A percentile compares a stretch with the other conserved stretches of the same genome.
Conservation (phyloP, 441 rosid species). For the Pelargonium fulgidum region DNA sequence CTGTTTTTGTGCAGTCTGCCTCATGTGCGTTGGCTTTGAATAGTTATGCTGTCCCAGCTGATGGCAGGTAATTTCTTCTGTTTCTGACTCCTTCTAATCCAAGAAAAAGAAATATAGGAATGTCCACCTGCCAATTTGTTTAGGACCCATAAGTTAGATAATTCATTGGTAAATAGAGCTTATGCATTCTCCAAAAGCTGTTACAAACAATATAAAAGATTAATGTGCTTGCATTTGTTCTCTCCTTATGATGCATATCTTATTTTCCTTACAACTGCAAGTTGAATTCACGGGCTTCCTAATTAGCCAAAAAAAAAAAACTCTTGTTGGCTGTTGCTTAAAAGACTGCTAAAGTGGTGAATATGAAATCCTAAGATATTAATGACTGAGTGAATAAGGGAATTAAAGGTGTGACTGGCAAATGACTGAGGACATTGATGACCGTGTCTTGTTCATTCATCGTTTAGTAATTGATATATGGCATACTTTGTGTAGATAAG, state of each 20-base stretch:
- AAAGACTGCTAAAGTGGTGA: neutral
- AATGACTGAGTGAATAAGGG: slow-evolving; percentile 2
- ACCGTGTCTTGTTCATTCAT: neutral
- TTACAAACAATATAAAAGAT: neutral
- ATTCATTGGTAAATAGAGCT: neutral
- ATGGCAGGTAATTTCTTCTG: slow-evolving; percentile 57
- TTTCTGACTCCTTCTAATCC: slow-evolving; percentile 2
- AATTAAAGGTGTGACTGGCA: neutral
- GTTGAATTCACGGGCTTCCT: neutral
- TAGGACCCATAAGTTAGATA: neutral
- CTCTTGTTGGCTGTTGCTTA: neutral
- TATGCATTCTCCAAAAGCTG: slow-evolving; percentile 7
- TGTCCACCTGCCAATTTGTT: neutral
- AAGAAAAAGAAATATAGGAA: slow-evolving; percentile 2
- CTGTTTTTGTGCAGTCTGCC: slow-evolving; percentile 68
- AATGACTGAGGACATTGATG: neutral
- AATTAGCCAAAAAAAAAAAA: neutral
- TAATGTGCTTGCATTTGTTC: neutral
- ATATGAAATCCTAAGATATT: neutral
- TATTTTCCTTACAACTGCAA: neutral
- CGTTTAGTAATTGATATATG: neutral
- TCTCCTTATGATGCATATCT: neutral
- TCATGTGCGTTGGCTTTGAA: slow-evolving; percentile 84
- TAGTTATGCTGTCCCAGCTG: slow-evolving; percentile 69
- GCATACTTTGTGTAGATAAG: slow-evolving; percentile 1